Conservation (phyloP, 257 asterid species). For the Solanum dulcamara region DNA sequence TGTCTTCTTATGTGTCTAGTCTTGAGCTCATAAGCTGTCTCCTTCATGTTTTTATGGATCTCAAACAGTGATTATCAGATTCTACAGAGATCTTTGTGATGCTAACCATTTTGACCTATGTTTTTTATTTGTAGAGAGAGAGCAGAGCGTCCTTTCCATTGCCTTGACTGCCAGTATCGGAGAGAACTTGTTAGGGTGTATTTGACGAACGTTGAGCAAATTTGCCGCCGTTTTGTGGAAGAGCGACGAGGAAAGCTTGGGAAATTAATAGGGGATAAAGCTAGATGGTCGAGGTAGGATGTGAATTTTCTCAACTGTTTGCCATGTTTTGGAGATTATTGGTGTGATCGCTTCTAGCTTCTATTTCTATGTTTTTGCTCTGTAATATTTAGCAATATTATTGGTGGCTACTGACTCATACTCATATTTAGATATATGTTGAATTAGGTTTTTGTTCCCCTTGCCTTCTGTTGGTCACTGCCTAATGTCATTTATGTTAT, state of each 20-base stretch:
- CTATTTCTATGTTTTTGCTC: background rate
- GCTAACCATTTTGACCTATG: background rate
- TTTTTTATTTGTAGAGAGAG: conserved; percentile 58
- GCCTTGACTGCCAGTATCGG: conserved; percentile 80
- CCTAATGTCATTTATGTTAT: background rate
- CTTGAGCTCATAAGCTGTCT: background rate
- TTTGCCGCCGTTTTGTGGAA: conserved; percentile 82
- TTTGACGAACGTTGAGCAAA: conserved; percentile 85
- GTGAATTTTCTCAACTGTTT: background rate
- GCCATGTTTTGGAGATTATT: background rate
- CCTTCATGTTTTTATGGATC: background rate
- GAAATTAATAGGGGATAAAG: conserved; percentile 73
- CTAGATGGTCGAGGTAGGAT: conserved; percentile 87
- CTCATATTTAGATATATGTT: background rate
- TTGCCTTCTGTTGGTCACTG: background rate
- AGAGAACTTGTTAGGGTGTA: conserved; percentile 91
- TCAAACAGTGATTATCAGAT: background rate
- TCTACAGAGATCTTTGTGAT: background rate
- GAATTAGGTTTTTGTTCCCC: background rate
- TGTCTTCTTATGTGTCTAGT: background rate
- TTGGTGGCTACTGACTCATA: background rate
- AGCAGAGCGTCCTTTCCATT: conserved; percentile 78
- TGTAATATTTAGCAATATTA: background rate
- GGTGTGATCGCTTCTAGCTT: background rate
- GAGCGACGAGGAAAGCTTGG: conserved; percentile 66